Base-by-base conservation (phyloP, 768 basidiomycete species). In the Lactarius psammicola region DNA sequence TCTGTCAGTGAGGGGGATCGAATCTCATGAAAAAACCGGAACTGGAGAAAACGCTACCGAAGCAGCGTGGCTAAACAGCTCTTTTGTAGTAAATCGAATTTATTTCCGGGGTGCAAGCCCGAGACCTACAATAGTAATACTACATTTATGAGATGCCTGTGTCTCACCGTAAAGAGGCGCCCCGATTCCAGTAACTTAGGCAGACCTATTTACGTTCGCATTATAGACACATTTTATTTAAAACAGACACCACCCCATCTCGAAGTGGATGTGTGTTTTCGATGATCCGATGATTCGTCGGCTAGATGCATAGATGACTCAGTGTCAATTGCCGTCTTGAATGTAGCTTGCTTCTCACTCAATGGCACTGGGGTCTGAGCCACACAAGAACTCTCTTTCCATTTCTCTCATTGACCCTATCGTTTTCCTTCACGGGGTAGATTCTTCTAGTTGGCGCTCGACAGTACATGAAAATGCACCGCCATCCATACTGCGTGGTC, bases 401-500 rank as follows among this genome's bases (percentile, higher is more conserved):
- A 80, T 86, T 68, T 75, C 80, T 23, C 77, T 86, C 59, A 81
- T 84, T 4, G 84, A 86, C 66, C 80, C 84, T 8, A 81, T 83
- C 64, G 80, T 84, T 68, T 85, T 85, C 72, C 79, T 86, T 17
- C 76, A 80, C 61, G 78, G 78, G 20, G 78, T 75, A 34, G 73
- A 75, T 66, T 70, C 74, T 34, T 73, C 76, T 23, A 72, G 76
- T 46, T 72, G 77, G 10, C 71, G 72, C 36, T 11, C 36, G 15
- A 38, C 36, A 38, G 36, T 38, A 72, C 69, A 76, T 71, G 60
- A 79, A 74, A 53, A 59, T 53, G 76, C 77, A 59, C 77, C 77
- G 4, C 85, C 87, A 0, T 83, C 87, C 17, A 76, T 88, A 70
- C 77, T 92, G 20, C 79, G 89, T 56, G 89, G 89, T 17, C 77